Percentiles rank a stretch among this genome's conserved stretches.
Evolutionary conservation across 768 basidiomycete species (phyloP).

Genomic region (Suillus luteus): DNA sequence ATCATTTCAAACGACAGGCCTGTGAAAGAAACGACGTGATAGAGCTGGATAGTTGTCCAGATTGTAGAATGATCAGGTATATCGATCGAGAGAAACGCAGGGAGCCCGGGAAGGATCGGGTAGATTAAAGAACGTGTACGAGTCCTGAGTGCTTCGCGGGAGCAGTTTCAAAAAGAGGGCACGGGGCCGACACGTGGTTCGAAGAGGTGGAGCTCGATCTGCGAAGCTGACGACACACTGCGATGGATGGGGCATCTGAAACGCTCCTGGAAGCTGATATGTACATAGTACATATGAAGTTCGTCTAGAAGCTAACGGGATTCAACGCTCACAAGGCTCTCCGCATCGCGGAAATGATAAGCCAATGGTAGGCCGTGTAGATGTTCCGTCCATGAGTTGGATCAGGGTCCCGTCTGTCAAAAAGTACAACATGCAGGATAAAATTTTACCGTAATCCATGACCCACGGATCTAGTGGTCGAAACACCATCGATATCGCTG

Average conservation of each 20-base stretch:
- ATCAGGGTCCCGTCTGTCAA: background rate
- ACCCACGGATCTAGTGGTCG: background rate
- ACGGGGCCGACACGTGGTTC: constrained; percentile 5
- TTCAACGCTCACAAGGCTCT: background rate
- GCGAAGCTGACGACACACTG: background rate
- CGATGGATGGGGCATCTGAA: background rate
- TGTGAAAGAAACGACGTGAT: background rate
- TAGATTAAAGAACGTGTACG: background rate
- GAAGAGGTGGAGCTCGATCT: constrained; percentile 3
- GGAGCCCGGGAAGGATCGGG: background rate
- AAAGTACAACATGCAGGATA: background rate
- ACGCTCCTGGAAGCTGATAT: background rate
- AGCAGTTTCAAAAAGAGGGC: background rate
- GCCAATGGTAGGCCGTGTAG: background rate
- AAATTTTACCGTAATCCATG: background rate
- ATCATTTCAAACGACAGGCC: background rate
- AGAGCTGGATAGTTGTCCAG: background rate
- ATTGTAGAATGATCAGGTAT: too few relatives aligned
- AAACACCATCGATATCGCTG: constrained; percentile 2
- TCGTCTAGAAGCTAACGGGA: background rate
- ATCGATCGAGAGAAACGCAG: background rate
- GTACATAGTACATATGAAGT: background rate
- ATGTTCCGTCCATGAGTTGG: background rate
- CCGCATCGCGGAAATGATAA: background rate
- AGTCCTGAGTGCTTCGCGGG: constrained; percentile 3